Conservation (phyloP, 495 filamentous ascomycete species). For the Clavariopsis aquatica region DNA sequence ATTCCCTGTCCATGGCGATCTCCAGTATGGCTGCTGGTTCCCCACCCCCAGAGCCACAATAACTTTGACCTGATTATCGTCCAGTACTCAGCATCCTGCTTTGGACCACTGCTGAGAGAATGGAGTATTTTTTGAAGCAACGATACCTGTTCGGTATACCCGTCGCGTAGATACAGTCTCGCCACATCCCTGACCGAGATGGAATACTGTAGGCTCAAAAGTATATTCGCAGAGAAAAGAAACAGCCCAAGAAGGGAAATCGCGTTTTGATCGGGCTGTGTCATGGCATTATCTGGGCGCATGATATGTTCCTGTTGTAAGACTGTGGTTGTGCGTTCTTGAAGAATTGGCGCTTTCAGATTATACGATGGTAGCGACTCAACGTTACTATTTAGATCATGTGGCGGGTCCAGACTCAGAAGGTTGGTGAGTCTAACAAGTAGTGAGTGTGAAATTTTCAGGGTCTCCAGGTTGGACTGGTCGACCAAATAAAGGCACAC, state of each 20-base stretch:
- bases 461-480: conserved; percentile 57
- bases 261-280: conserved; percentile 61
- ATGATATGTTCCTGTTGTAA: conserved; percentile 62
- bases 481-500: conserved; percentile 71
- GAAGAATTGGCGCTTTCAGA: conserved; percentile 44
- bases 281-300: conserved; percentile 63
- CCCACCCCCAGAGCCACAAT: conserved; percentile 83
- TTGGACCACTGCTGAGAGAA: conserved; percentile 50
- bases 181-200: conserved; percentile 62
- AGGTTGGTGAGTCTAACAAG: conserved; percentile 60
- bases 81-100: conserved; percentile 70
- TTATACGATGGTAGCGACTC: conserved; percentile 40
- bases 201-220: conserved; percentile 60
- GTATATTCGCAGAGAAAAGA: conserved; percentile 65
- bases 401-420: conserved; percentile 58
- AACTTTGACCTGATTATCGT: conserved; percentile 63
- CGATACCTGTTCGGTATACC: conserved; percentile 64
- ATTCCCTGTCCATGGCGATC: conserved; percentile 57
- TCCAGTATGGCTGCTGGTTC: conserved; percentile 49
- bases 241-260: conserved; percentile 66
- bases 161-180: conserved; percentile 59
- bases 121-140: conserved; percentile 66
- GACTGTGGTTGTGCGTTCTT: conserved; percentile 49
- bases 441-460: conserved; percentile 65
- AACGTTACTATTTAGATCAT: conserved; percentile 43